These are phyloP conservation scores for Halocafeteria seosinensis DNA, from an alignment of 108 stramenopile genomes.

Conservation along the genomic window DNA sequence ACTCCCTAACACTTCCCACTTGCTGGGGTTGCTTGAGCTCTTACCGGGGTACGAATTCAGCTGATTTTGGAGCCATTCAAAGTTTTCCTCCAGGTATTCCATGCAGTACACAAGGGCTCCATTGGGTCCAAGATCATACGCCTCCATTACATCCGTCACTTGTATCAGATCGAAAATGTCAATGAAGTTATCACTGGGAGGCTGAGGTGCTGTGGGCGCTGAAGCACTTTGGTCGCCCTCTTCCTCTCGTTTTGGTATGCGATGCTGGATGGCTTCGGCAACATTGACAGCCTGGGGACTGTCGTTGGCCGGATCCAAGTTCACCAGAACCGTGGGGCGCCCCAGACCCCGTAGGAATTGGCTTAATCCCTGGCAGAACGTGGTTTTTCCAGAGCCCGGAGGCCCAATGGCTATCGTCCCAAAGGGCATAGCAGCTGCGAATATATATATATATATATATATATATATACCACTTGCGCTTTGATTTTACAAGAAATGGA, in stretches of 20 bases:
- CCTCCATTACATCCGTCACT: conserved; percentile 63
- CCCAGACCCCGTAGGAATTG: conserved; percentile 68
- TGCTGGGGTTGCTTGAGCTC: too few relatives aligned
- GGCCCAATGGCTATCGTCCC: conserved; percentile 71
- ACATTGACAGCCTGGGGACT: too few relatives aligned
- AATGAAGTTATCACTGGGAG: conserved; percentile 52
- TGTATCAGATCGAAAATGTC: conserved; percentile 62
- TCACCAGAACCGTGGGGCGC: conserved; percentile 53
- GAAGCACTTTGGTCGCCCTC: conserved; percentile 1
- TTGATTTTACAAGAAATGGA: too few relatives aligned
- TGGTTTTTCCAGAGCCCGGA: conserved; percentile 84
- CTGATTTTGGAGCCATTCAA: conserved; percentile 33
- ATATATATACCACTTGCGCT: too few relatives aligned
- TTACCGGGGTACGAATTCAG: too few relatives aligned
- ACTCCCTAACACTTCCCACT: too few relatives aligned
- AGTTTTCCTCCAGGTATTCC: conserved; percentile 60
- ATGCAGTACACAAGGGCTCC: conserved; percentile 83
- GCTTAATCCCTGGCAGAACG: conserved; percentile 82
- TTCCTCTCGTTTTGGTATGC: background rate
- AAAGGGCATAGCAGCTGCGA: too few relatives aligned
- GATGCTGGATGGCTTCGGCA: conserved; percentile 11
- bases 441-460: too few relatives aligned
- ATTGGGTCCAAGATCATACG: conserved; percentile 76
- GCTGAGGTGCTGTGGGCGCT: conserved; percentile 16
- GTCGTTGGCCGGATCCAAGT: conserved; percentile 93